A percentile compares a stretch with the other conserved stretches of the same genome.
phyloP scores from a whole-genome alignment of 1,139 yeast species.

The Blastobotrys capitulatus region DNA sequence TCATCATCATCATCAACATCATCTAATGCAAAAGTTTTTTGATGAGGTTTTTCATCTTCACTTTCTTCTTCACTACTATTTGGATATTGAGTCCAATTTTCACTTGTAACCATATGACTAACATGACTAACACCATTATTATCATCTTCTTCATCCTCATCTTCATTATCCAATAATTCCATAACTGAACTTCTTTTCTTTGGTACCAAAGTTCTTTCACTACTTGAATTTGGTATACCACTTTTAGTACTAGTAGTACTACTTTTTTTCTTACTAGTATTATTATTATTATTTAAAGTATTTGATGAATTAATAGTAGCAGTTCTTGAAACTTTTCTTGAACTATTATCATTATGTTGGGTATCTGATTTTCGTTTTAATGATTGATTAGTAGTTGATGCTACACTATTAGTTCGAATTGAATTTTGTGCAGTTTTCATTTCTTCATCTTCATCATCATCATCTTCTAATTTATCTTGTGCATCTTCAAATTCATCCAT shows the following conservation, averaged over 20 bases:
- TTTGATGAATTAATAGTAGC: background rate
- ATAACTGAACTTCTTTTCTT: background rate
- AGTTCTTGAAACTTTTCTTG: background rate
- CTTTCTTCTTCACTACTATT: conserved; percentile 8
- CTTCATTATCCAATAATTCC: conserved; percentile 1
- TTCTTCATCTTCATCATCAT: background rate
- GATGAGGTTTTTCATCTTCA: background rate
- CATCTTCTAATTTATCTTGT: background rate
- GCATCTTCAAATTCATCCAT: conserved; percentile 5
- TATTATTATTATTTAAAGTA: background rate
- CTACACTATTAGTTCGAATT: background rate
- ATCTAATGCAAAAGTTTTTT: conserved; percentile 10
- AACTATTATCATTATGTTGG: background rate
- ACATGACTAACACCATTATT: conserved; percentile 4
- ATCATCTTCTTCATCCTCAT: conserved; percentile 6
- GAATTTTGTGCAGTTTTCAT: background rate
- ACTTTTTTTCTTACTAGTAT: background rate
- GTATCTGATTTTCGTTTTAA: background rate
- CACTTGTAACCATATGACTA: conserved; percentile 7
- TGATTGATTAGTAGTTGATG: background rate
- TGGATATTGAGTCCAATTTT: conserved; percentile 11
- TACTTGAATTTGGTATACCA: background rate
- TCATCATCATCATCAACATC: conserved; percentile 3
- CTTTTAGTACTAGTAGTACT: background rate
- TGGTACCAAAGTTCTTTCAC: background rate